phyloP scores from a whole-genome alignment of 257 asterid genomes.

The Fraxinus americana region DNA sequence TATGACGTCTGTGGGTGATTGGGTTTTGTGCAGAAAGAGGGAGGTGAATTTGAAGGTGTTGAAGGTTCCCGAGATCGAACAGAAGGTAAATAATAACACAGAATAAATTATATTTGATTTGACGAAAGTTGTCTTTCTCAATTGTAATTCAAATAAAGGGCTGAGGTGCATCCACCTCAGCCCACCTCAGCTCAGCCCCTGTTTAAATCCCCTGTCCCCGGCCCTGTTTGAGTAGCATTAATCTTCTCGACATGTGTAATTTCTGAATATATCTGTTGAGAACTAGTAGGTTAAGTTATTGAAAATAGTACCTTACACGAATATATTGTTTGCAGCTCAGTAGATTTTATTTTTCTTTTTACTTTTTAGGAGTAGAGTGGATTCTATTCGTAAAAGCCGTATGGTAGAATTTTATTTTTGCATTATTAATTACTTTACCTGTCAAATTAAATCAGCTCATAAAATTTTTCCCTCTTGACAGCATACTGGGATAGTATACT shows the following conservation, averaged over 20 bases:
- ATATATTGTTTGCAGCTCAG: conserved; percentile 12
- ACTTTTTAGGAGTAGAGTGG: background rate
- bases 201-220: too few species aligned
- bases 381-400: background rate
- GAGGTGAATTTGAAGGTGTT: conserved; percentile 96
- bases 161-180: too few species aligned
- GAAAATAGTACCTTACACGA: conserved; percentile 1
- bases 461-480: background rate
- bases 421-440: background rate
- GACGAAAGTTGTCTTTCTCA: background rate
- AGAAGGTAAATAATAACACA: conserved; percentile 54
- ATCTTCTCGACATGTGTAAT: background rate
- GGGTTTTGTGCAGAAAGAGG: conserved; percentile 69
- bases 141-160: too few species aligned
- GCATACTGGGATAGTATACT: background rate
- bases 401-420: background rate
- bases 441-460: background rate
- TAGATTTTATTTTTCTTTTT: background rate
- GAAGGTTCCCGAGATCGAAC: conserved; percentile 96
- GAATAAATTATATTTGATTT: background rate
- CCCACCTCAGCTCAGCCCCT: too few species aligned
- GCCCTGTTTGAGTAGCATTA: too few species aligned
- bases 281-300: background rate
- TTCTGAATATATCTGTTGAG: background rate
- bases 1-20: background rate